Percentiles rank a stretch among this genome's conserved stretches.
Evolutionary conservation across 257 asterid species (phyloP).

Genomic region (Gentiana dahurica): DNA sequence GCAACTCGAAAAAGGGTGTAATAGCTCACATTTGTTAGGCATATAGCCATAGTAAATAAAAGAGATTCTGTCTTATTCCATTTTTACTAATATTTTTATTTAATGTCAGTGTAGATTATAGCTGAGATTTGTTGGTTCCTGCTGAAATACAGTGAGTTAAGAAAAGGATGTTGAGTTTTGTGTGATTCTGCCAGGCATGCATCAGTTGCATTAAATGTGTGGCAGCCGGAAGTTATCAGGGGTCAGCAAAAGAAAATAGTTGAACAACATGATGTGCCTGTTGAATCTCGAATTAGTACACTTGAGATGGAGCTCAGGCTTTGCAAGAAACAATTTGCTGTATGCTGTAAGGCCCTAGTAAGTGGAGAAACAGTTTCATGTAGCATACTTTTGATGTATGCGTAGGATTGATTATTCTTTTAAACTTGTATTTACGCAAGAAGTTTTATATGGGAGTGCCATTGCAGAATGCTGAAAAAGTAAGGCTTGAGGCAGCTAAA

Average conservation of each 20-base stretch:
- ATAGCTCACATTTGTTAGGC: too few relatives aligned
- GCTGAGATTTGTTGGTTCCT: too few relatives aligned
- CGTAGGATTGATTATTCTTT: neutral
- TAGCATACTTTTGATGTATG: conserved; percentile 1
- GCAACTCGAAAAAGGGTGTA: too few relatives aligned
- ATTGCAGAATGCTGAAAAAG: conserved; percentile 46
- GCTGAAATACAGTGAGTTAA: too few relatives aligned
- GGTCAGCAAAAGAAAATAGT: conserved; percentile 61
- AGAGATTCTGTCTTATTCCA: too few relatives aligned
- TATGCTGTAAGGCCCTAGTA: conserved; percentile 51
- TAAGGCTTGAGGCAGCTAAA: conserved; percentile 44
- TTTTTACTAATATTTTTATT: too few relatives aligned
- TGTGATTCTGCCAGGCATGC: conserved; percentile 50
- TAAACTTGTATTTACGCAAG: neutral
- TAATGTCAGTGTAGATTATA: too few relatives aligned
- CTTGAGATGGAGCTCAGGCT: conserved; percentile 87
- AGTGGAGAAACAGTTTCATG: conserved; percentile 15
- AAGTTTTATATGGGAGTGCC: conserved; percentile 9
- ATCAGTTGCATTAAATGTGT: conserved; percentile 66
- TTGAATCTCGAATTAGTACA: conserved; percentile 45
- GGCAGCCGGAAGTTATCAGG: conserved; percentile 88
- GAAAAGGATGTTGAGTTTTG: too few relatives aligned
- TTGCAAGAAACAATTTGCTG: conserved; percentile 69
- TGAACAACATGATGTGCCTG: conserved; percentile 60
- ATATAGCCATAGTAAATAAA: too few relatives aligned